Evolutionary conservation across 2,329 filamentous ascomycete species (phyloP).

Genomic region (Diaporthe ilicicola): DNA sequence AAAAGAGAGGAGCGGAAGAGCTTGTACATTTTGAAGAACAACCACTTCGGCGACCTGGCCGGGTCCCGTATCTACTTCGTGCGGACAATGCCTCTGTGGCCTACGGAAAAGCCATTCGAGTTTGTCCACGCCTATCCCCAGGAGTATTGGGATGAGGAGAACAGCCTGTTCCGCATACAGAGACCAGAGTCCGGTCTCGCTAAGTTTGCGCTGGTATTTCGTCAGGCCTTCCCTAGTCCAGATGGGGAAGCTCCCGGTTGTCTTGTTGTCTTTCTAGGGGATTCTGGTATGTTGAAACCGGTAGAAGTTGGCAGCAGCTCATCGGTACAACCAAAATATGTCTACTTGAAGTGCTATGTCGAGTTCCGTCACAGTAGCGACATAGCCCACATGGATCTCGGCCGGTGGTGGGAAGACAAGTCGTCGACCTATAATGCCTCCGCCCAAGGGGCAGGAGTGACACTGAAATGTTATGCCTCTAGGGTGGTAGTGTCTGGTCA

Average conservation of each 20-base stretch:
- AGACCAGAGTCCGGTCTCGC: background rate
- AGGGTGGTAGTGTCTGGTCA: background rate
- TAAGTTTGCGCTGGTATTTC: background rate
- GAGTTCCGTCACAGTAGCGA: background rate
- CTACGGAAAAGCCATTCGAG: background rate
- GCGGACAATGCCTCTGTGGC: background rate
- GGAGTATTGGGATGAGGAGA: background rate
- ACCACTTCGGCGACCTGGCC: background rate
- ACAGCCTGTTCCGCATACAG: background rate
- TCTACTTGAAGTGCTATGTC: background rate
- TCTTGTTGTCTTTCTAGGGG: background rate
- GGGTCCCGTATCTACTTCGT: background rate
- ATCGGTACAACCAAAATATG: background rate
- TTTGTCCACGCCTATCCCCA: background rate
- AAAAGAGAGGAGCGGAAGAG: background rate
- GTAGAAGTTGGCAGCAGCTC: background rate
- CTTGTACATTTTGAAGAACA: background rate
- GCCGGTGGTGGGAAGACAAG: background rate
- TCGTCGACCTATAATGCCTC: background rate
- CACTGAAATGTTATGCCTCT: background rate
- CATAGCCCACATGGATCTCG: background rate
- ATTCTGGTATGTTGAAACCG: background rate
- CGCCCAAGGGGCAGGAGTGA: background rate
- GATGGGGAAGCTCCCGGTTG: background rate
- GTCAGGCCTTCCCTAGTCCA: background rate